Conservation (phyloP, 108 stramenopile genomes). For the Cyclotella sp. region DNA sequence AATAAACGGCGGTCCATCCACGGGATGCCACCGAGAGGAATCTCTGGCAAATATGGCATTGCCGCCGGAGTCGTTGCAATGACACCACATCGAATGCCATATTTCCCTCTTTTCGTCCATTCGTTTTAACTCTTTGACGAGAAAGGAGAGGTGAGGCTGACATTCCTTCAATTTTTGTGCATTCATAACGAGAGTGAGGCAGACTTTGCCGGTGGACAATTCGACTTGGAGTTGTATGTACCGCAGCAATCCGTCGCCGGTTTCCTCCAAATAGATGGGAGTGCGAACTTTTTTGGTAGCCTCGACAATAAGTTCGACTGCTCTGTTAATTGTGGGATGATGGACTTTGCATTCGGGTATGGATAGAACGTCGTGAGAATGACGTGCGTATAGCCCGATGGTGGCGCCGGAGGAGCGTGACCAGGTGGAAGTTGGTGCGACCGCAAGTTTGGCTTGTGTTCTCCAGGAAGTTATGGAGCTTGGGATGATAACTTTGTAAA, state of each 20-base stretch:
- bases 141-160: constrained; percentile 69
- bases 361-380: constrained; percentile 81
- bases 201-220: constrained; percentile 75
- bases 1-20: constrained; percentile 75
- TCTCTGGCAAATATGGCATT: constrained; percentile 81
- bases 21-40: constrained; percentile 69
- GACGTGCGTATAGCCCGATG: constrained; percentile 89
- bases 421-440: constrained; percentile 68
- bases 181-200: constrained; percentile 92
- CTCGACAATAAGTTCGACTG: constrained; percentile 57
- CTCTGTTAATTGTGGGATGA: constrained; percentile 93
- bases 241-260: constrained; percentile 67
- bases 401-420: constrained; percentile 59
- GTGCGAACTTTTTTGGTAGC: constrained; percentile 74
- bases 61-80: constrained; percentile 71
- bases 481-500: constrained; percentile 71
- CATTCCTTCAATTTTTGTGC: constrained; percentile 71
- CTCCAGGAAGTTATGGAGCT: constrained; percentile 70
- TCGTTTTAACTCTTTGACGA: constrained; percentile 73
- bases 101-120: constrained; percentile 51
- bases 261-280: constrained; percentile 65
- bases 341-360: constrained; percentile 94
- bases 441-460: constrained; percentile 86
- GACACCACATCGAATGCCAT: constrained; percentile 89
- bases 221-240: constrained; percentile 89